Conservation (phyloP, 495 filamentous ascomycete genomes). For the Penicilliopsis zonata region DNA sequence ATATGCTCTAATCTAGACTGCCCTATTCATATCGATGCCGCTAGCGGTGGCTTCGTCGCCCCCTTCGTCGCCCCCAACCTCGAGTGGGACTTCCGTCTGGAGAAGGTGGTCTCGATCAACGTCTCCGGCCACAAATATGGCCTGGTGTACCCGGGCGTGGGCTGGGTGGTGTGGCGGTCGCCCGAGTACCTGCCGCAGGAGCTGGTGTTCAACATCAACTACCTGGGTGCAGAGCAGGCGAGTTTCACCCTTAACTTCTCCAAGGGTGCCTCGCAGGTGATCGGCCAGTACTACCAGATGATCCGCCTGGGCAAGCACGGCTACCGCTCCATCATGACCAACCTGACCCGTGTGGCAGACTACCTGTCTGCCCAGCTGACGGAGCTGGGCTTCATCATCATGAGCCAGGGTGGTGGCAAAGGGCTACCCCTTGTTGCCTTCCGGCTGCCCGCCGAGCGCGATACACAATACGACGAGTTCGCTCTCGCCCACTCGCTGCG, state of each 20-base stretch:
- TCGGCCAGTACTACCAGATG: constrained; percentile 92
- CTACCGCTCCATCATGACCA: constrained; percentile 77
- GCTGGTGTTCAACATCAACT: constrained; percentile 96
- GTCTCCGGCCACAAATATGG: constrained; percentile 70
- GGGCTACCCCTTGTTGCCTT: constrained; percentile 84
- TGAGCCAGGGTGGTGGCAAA: constrained; percentile 60
- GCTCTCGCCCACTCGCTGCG: constrained; percentile 60
- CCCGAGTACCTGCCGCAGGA: constrained; percentile 77
- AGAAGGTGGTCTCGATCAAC: constrained; percentile 70
- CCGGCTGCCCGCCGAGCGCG: constrained; percentile 46
- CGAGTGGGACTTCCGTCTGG: constrained; percentile 65
- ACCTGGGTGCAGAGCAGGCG: constrained; percentile 87
- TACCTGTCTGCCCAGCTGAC: constrained; percentile 61
- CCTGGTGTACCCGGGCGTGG: constrained; percentile 74
- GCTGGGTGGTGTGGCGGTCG: constrained; percentile 83
- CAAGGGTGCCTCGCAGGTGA: constrained; percentile 83
- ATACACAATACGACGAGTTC: constrained; percentile 63
- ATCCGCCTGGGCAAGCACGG: constrained; percentile 85
- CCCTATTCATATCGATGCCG: constrained; percentile 71
- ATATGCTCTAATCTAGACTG: too few relatives aligned
- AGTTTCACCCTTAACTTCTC: constrained; percentile 97
- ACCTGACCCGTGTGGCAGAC: constrained; percentile 72
- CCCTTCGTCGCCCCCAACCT: constrained; percentile 63
- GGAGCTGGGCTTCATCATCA: constrained; percentile 68
- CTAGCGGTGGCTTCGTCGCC: constrained; percentile 65